These are phyloP conservation scores for Syzygium grande DNA, from an alignment of 345 rosid species.

Conservation along the genomic window DNA sequence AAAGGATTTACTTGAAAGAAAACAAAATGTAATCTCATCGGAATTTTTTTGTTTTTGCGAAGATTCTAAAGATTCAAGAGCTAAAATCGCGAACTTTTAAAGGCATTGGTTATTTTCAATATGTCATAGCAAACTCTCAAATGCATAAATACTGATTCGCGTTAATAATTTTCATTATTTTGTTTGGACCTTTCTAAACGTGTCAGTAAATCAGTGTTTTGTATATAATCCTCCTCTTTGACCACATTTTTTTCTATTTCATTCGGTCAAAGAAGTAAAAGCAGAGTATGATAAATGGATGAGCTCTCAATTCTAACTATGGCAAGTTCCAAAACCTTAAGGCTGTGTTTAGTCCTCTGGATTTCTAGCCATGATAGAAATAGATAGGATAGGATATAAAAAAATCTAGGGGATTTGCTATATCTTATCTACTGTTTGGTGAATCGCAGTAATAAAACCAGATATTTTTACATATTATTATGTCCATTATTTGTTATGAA, in stretches of 20 bases:
- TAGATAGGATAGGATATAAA: no score
- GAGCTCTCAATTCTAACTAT: background rate
- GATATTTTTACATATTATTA: no score
- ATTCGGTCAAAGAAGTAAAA: background rate
- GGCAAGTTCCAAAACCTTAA: background rate
- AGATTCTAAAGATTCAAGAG: background rate
- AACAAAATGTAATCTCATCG: background rate
- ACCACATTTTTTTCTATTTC: background rate
- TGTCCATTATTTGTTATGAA: no score
- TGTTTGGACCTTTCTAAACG: background rate
- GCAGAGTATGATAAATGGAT: no score
- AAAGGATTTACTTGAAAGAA: background rate
- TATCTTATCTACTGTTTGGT: no score
- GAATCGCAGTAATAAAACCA: no score
- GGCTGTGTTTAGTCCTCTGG: no score
- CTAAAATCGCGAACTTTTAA: no score
- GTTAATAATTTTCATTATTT: background rate
- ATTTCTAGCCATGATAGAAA: no score
- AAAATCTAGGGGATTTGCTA: no score
- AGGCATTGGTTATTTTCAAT: background rate
- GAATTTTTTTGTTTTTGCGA: background rate
- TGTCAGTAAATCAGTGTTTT: background rate
- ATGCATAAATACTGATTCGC: background rate
- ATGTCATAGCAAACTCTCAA: background rate
- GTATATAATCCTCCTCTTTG: background rate